Evolutionary conservation across 2,329 filamentous ascomycete species (phyloP), one percentile per base, ranked within the genome.

Genomic region (Lachnellula willkommii): DNA sequence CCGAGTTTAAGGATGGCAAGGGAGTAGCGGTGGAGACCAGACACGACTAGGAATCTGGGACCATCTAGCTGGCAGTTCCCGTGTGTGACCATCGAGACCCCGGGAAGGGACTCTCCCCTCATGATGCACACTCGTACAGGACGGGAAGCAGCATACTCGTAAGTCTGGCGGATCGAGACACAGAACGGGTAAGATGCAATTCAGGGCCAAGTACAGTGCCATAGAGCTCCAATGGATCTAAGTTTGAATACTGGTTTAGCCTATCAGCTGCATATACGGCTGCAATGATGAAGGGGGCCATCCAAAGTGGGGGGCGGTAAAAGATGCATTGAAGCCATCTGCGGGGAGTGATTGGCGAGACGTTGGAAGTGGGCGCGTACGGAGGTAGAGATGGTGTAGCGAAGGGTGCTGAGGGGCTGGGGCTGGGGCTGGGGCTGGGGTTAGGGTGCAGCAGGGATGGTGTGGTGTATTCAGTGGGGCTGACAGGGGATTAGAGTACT

Each of bases 1-100:
- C 53, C 59, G 57, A 63, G 65, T 66, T 66, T 66, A 65, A 65
- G 60, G 58, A 64, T 53, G 52, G 55, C 60, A 57, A 58, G 60
- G 63, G 57, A 36, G 47, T 14, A 39, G 47, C 15, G 24, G 53
- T 42, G 50, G 48, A 24, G 49, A 48, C 51, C 42, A 22, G 48
- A 22, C 15, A 14, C 3, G 46, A 47, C 42, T 28, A 32, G 37
- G 53, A 43, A 8, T 12, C 28, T 32, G 4, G 9, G 9, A 11
- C 28, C 28, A 32, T 20, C 15, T 45, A 48, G 42, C 45, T 55
- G 37, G 57, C 20, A 54, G 15, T 49, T 42, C 42, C 42, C 43
- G 45, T 48, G 49, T 52, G 52, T 53, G 57, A 55, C 57, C 48
- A 46, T 39, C 46, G 15, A 49, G 39, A 47, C 45, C 45, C 45